A percentile compares a stretch with the other conserved stretches of the same genome.
Conservation (phyloP, 768 basidiomycete species). For the Leucogyrophana mollusca region DNA sequence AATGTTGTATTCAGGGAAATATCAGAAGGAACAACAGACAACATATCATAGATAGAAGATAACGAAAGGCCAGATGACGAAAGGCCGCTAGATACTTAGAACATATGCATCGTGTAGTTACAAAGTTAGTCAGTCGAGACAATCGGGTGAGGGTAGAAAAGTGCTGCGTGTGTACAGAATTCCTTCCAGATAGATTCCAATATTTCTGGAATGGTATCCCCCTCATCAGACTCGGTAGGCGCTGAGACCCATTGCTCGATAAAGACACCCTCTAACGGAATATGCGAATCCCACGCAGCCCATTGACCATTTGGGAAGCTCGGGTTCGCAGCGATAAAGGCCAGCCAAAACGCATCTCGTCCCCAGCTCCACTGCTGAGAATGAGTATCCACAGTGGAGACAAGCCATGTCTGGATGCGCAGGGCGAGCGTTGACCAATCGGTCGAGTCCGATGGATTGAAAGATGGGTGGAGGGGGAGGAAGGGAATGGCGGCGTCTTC, state of each 20-base stretch:
- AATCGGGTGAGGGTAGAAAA: not conserved
- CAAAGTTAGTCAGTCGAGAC: not conserved
- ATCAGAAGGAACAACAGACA: no score
- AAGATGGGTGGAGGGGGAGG: not conserved
- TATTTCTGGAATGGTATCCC: not conserved
- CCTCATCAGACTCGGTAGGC: not conserved
- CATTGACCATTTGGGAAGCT: constrained; percentile 4
- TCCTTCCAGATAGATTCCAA: not conserved
- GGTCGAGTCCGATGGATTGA: not conserved
- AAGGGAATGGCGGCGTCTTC: not conserved
- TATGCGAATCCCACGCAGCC: constrained; percentile 2
- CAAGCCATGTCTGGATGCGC: constrained; percentile 5
- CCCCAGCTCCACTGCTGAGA: constrained; percentile 8
- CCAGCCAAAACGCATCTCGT: constrained; percentile 6
- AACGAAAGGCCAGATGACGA: no score
- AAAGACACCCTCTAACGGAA: constrained; percentile 7
- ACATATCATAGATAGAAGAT: no score
- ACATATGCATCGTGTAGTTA: no score
- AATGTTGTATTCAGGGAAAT: no score
- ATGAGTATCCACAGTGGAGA: not conserved
- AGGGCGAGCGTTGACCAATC: constrained; percentile 1
- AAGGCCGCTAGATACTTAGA: no score
- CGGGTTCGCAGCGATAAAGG: constrained; percentile 7
- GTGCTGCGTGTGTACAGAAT: constrained; percentile 1
- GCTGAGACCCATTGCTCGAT: constrained; percentile 3